These are phyloP conservation scores for Graphilbum fragrans DNA, from an alignment of 2,329 filamentous ascomycete species.

Conservation along the genomic window DNA sequence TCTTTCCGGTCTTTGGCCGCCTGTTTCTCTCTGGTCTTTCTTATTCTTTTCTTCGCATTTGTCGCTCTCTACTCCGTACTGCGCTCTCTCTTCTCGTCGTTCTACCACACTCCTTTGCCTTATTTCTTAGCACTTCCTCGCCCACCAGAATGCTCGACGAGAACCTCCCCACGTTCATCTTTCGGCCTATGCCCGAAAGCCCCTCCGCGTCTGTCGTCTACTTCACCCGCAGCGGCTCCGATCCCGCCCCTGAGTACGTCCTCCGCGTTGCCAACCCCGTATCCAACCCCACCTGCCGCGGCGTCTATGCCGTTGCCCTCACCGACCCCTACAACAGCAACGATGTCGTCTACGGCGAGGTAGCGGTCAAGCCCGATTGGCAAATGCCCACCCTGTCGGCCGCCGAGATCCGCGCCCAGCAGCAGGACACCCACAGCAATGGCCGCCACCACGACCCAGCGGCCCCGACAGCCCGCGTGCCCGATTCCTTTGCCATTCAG, in stretches of 20 bases:
- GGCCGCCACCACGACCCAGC: not conserved
- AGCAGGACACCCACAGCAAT: no score
- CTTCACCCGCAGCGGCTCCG: constrained; percentile 62
- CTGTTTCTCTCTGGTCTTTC: not conserved
- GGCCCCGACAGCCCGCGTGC: constrained; percentile 54
- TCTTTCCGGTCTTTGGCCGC: not conserved
- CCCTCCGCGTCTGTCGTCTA: constrained; percentile 44
- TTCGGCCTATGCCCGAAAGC: constrained; percentile 38
- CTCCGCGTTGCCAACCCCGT: constrained; percentile 64
- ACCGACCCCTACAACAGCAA: constrained; percentile 64
- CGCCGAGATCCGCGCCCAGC: constrained; percentile 60
- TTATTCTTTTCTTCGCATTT: not conserved
- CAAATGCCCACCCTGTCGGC: constrained; percentile 69
- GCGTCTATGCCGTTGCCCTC: constrained; percentile 77
- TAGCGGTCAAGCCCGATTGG: constrained; percentile 76
- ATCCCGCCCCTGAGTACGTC: constrained; percentile 69
- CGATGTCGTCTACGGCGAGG: constrained; percentile 77
- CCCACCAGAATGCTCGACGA: constrained; percentile 66
- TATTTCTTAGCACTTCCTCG: not conserved
- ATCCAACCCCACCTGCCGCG: constrained; percentile 51
- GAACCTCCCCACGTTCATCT: constrained; percentile 67
- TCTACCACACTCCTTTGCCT: not conserved
- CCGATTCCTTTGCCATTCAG: constrained; percentile 69
- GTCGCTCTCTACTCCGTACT: not conserved
- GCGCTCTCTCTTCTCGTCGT: not conserved